Percentiles rank a stretch among this genome's conserved stretches.
Evolutionary conservation across 1,284 basidiomycete genomes (phyloP).

Genomic region (Stereum hirsutum): DNA sequence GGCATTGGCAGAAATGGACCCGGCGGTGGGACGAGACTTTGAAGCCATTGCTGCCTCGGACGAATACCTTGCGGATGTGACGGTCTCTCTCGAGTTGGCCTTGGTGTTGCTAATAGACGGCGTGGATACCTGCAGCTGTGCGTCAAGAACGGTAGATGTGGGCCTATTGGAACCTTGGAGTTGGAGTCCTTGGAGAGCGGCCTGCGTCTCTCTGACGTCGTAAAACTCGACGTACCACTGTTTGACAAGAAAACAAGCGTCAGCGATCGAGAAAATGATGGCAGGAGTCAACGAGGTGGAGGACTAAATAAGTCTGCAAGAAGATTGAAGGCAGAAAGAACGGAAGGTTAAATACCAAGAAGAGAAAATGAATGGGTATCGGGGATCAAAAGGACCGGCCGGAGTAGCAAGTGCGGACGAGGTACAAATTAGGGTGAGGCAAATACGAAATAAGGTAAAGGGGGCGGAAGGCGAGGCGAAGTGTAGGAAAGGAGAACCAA

Average conservation of each 20-base stretch:
- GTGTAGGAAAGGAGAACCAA: no score
- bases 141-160: slow-evolving; percentile 22
- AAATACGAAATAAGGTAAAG: no score
- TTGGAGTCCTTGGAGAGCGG: slow-evolving; percentile 28
- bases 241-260: slow-evolving; percentile 13
- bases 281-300: not conserved
- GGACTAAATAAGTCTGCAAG: not conserved
- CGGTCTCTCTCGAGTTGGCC: slow-evolving; percentile 1
- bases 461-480: no score
- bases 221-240: slow-evolving; percentile 54
- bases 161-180: no score
- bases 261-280: not conserved
- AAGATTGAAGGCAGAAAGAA: not conserved
- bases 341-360: no score
- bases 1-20: not conserved
- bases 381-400: no score
- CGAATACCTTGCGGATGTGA: not conserved
- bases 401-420: no score
- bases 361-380: no score
- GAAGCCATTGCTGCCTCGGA: not conserved
- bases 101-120: slow-evolving; percentile 10
- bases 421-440: no score
- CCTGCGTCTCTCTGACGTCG: slow-evolving; percentile 44
- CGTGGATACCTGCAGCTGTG: slow-evolving; percentile 18
- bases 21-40: not conserved